Percentiles rank a stretch among this genome's conserved stretches.
These are phyloP conservation scores for Orbilia javanica DNA, from an alignment of 2,329 filamentous ascomycete genomes.

Conservation along the genomic window DNA sequence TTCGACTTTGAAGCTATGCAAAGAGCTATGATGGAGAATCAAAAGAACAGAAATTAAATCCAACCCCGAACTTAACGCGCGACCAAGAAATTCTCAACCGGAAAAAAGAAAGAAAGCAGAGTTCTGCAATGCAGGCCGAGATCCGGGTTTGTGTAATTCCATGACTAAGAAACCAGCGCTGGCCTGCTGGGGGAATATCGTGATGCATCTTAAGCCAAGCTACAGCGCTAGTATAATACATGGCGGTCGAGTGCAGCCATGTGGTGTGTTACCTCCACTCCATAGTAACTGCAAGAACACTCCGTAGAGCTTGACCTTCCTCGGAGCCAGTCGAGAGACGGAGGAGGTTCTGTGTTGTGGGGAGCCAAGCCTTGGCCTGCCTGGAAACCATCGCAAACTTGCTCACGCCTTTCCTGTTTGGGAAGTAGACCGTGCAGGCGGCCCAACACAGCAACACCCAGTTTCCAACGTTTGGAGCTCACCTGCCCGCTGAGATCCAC, in stretches of 20 bases:
- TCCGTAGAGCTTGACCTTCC: neutral
- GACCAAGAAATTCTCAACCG: neutral
- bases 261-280: neutral
- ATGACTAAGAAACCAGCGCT: constrained; percentile 6
- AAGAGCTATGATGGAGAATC: neutral
- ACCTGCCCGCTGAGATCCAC: constrained; percentile 21
- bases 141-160: constrained; percentile 17
- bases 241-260: neutral
- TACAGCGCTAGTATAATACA: neutral
- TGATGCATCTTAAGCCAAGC: constrained; percentile 20
- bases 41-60: neutral
- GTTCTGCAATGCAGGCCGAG: neutral
- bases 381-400: constrained; percentile 43
- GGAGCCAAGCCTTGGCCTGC: constrained; percentile 32
- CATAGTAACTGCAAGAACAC: neutral
- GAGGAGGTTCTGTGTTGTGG: constrained; percentile 16
- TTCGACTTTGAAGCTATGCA: neutral
- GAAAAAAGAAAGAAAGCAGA: neutral
- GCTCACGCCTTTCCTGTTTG: constrained; percentile 34
- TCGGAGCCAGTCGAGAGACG: neutral
- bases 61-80: constrained; percentile 3
- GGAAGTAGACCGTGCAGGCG: constrained; percentile 25
- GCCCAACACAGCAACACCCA: constrained; percentile 29
- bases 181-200: constrained; percentile 9
- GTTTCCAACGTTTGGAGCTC: constrained; percentile 27